These are phyloP conservation scores for Lolium rigidum DNA, from an alignment of 176 grass and related monocot genomes.

Conservation along the genomic window DNA sequence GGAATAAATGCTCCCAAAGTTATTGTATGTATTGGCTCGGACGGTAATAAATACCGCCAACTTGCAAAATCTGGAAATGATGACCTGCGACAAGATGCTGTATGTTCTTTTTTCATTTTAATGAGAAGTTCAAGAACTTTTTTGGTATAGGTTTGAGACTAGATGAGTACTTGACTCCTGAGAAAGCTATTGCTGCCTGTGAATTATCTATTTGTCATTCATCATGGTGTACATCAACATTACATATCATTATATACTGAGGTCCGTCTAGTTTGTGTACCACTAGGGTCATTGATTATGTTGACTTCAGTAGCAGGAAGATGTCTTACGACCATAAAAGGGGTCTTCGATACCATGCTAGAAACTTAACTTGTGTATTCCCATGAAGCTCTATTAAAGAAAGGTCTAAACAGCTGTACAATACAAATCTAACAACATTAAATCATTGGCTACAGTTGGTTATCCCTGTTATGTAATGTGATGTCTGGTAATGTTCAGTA, in stretches of 20 bases:
- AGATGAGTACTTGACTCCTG: background rate
- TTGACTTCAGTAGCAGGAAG: background rate
- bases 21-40: constrained; percentile 84
- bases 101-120: constrained; percentile 57
- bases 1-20: constrained; percentile 97
- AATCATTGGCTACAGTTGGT: background rate
- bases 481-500: no score
- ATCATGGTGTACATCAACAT: constrained; percentile 16
- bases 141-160: constrained; percentile 20
- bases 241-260: constrained; percentile 14
- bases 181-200: constrained; percentile 12
- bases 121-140: constrained; percentile 3
- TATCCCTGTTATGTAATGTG: background rate
- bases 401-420: background rate
- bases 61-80: constrained; percentile 99
- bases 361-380: background rate
- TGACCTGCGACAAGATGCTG: constrained; percentile 94
- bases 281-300: background rate
- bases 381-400: background rate
- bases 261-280: background rate
- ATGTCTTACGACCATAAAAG: background rate
- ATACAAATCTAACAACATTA: constrained; percentile 1
- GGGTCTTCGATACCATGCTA: background rate
- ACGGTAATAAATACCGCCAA: constrained; percentile 90
- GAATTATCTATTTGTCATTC: constrained; percentile 7